Evolutionary conservation across 2,329 filamentous ascomycete genomes (phyloP).

Genomic region (Nothophoma quercina): DNA sequence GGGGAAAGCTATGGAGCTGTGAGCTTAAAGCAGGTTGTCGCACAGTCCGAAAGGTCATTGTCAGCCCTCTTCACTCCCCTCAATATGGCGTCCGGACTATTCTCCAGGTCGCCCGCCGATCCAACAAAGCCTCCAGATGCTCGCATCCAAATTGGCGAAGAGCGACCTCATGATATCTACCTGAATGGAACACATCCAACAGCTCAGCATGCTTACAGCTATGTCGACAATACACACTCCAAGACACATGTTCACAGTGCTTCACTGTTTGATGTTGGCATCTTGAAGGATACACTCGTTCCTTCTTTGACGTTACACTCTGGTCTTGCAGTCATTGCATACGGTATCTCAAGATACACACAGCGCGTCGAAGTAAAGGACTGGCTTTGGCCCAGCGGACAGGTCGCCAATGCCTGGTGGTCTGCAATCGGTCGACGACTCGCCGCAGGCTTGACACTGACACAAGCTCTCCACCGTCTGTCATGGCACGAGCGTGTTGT

Average conservation of each 20-base stretch:
- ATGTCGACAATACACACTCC: constrained; percentile 43
- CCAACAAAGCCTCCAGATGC: constrained; percentile 36
- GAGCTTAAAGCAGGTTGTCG: constrained; percentile 14
- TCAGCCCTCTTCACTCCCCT: background rate
- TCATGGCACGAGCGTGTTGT: constrained; percentile 64
- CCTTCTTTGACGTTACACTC: constrained; percentile 64
- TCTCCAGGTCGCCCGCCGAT: constrained; percentile 6
- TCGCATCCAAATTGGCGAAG: constrained; percentile 41
- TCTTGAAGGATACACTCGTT: constrained; percentile 61
- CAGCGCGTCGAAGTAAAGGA: constrained; percentile 68
- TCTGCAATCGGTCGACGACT: constrained; percentile 63
- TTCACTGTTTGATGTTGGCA: constrained; percentile 55
- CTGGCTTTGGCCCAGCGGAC: constrained; percentile 64
- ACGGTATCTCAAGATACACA: constrained; percentile 60
- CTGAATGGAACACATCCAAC: constrained; percentile 33
- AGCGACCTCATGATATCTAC: constrained; percentile 44
- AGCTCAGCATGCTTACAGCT: constrained; percentile 17
- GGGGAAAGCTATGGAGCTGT: constrained; percentile 15
- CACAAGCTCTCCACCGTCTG: constrained; percentile 57
- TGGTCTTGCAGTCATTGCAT: constrained; percentile 61
- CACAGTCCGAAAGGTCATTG: background rate
- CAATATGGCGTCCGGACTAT: constrained; percentile 18
- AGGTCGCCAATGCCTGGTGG: constrained; percentile 68
- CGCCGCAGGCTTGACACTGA: constrained; percentile 55
- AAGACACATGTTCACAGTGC: constrained; percentile 41